phyloP scores from a whole-genome alignment of 2,329 filamentous ascomycete genomes.

The Colletotrichum salicis region DNA sequence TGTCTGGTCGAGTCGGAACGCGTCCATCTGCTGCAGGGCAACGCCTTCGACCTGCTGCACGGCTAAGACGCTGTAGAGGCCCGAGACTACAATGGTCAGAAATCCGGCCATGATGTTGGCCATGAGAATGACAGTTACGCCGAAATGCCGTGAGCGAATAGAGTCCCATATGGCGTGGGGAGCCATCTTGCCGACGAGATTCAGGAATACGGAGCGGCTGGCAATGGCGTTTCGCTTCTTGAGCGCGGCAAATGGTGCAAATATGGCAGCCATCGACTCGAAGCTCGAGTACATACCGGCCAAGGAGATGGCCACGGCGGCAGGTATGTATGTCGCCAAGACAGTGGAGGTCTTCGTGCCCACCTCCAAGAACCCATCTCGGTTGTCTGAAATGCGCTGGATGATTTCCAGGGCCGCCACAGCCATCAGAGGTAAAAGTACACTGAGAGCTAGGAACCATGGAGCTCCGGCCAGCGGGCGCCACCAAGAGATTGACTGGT shows the following conservation, averaged over 20 bases:
- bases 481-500: conserved; percentile 36
- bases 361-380: conserved; percentile 40
- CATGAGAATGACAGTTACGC: conserved; percentile 38
- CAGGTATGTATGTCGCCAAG: conserved; percentile 44
- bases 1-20: conserved; percentile 39
- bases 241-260: conserved; percentile 39
- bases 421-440: conserved; percentile 39
- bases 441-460: conserved; percentile 40
- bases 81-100: conserved; percentile 41
- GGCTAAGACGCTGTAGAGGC: conserved; percentile 42
- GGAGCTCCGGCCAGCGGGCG: conserved; percentile 36
- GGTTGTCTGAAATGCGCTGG: conserved; percentile 40
- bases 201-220: conserved; percentile 36
- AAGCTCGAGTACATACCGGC: conserved; percentile 39
- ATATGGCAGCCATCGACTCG: conserved; percentile 38
- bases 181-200: conserved; percentile 38
- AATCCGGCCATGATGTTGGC: conserved; percentile 37
- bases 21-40: conserved; percentile 41
- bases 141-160: conserved; percentile 38
- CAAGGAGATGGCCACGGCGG: conserved; percentile 24
- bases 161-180: conserved; percentile 38
- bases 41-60: conserved; percentile 38
- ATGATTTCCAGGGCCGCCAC: conserved; percentile 39
- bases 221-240: conserved; percentile 37
- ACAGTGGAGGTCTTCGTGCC: conserved; percentile 36